phyloP scores from a whole-genome alignment of 108 stramenopile genomes.

The Nitzschia inconspicua region DNA sequence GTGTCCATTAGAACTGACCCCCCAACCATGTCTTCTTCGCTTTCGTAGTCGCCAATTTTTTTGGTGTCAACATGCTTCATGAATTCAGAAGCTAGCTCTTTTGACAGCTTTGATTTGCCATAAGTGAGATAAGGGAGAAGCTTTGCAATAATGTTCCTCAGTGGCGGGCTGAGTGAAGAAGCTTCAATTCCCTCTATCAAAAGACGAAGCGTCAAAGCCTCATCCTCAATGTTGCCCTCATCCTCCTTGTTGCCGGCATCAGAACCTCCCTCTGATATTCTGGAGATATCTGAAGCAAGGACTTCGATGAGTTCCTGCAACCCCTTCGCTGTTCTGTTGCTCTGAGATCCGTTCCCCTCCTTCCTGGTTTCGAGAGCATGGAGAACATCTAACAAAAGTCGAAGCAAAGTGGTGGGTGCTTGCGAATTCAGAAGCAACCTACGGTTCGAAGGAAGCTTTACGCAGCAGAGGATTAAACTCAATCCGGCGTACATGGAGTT shows the following conservation, averaged over 20 bases:
- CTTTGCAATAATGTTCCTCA: slow-evolving; percentile 81
- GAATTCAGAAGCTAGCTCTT: slow-evolving; percentile 66
- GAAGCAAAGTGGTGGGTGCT: slow-evolving; percentile 74
- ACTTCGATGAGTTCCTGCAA: slow-evolving; percentile 79
- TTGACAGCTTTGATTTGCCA: slow-evolving; percentile 60
- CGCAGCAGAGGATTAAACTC: slow-evolving; percentile 53
- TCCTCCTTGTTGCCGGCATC: slow-evolving; percentile 13
- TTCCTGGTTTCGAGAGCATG: slow-evolving; percentile 70
- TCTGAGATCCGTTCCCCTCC: slow-evolving; percentile 20
- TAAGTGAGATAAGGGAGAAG: slow-evolving; percentile 83
- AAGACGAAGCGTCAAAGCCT: slow-evolving; percentile 61
- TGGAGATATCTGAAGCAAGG: slow-evolving; percentile 76
- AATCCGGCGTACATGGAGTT: slow-evolving; percentile 59
- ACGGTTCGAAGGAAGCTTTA: slow-evolving; percentile 61
- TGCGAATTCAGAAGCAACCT: slow-evolving; percentile 67
- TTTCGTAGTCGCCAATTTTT: slow-evolving; percentile 17
- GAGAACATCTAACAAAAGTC: slow-evolving; percentile 72
- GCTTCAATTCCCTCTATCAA: slow-evolving; percentile 67
- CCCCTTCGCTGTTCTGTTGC: slow-evolving; percentile 57
- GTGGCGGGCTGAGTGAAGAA: slow-evolving; percentile 56
- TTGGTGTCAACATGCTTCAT: slow-evolving; percentile 54
- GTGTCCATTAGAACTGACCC: slow-evolving; percentile 57
- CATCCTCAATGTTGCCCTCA: slow-evolving; percentile 29
- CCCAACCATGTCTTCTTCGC: not conserved
- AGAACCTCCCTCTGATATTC: slow-evolving; percentile 26